These are phyloP conservation scores for Salix suchowensis DNA, from an alignment of 345 rosid species.

Conservation along the genomic window DNA sequence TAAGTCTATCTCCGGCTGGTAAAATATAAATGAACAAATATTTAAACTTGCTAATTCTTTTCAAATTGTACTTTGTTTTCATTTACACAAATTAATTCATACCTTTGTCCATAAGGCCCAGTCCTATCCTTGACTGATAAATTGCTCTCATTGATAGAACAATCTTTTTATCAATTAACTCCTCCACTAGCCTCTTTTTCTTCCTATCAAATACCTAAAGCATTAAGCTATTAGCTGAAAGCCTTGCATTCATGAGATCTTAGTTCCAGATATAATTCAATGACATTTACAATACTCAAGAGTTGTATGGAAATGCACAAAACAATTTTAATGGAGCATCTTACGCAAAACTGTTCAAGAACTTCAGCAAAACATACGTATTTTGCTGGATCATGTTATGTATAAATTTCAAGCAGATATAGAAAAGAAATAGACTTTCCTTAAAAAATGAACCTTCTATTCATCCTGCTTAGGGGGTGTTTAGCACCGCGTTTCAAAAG, in stretches of 20 bases:
- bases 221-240: conserved; percentile 20
- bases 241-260: background rate
- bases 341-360: background rate
- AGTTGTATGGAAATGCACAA: background rate
- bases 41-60: background rate
- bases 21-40: background rate
- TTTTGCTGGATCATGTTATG: background rate
- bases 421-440: too few relatives aligned
- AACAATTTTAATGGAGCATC: background rate
- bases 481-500: too few relatives aligned
- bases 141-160: conserved; percentile 88
- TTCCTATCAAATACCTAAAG: conserved; percentile 75
- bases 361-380: background rate
- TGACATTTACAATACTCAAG: background rate
- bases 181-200: conserved; percentile 87
- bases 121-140: conserved; percentile 89
- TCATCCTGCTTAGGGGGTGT: background rate
- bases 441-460: background rate
- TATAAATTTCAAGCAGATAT: background rate
- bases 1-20: background rate
- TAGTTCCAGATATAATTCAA: background rate
- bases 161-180: conserved; percentile 79
- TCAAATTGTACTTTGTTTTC: background rate
- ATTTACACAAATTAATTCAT: background rate
- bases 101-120: conserved; percentile 83